Base-by-base conservation (phyloP, 768 basidiomycete genomes). In the Xerocomus spinulosus region DNA sequence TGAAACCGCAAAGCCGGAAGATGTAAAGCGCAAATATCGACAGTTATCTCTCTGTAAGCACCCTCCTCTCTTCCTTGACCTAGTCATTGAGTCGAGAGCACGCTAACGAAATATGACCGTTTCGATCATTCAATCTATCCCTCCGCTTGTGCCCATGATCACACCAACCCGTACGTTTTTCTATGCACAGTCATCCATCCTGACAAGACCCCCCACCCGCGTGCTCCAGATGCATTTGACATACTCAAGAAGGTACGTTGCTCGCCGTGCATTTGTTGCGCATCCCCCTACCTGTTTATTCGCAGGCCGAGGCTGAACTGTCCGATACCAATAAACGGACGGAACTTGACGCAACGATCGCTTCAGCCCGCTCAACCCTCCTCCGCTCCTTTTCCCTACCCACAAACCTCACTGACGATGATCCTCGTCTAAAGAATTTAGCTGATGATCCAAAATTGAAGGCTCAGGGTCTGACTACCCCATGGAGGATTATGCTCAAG, bases 141-240 rank as follows among this genome's bases (percentile, higher is more conserved):
- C 23, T 24, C 30, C 30, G 26, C 23, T 28, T n/a, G 23, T 10
- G 17, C 38, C 48, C 42, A 23, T 46, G 4, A 36, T 32, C 26
- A 42, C 37, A 36, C 35, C 28, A 54, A 56, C 44, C 41, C 45
- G 75, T 75, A 76, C 74, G 73, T 77, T 72, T 52, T 67, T 46
- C 63, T 51, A 67, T 57, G 58, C 53, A 52, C 64, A 92, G 90
- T 96, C 69, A 97, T 99, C 61, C 96, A 99, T 76, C 96, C 96
- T 52, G 96, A 99, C 75, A 99, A 98, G 77, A 87, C 87, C 59
- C 73, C 88, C 64, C 91, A 96, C 70, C 75, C 80, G 24, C 81
- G 83, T 59, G 89, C 91, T 42, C 85, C 91, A 58, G 91, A 96
- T 69, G 93, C 93, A 1, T 96, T 96, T 63, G 92, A 95, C 67